Evolutionary conservation across 208 protist genomes (phyloP).

Genomic region (Borovskyia barvae): DNA sequence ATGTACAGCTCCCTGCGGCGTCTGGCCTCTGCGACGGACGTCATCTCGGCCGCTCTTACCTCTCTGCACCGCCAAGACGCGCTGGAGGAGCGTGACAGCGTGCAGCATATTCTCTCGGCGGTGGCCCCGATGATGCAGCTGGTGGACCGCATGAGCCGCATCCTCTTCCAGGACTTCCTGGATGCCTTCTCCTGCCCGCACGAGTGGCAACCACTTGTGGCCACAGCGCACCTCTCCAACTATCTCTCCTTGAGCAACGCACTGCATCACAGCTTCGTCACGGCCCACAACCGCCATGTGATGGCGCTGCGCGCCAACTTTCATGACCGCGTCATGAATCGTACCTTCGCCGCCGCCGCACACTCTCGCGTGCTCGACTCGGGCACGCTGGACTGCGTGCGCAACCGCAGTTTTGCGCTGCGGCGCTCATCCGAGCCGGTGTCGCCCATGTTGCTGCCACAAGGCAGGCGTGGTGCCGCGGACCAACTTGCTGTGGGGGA

Average conservation of each 20-base stretch:
- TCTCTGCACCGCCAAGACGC: neutral
- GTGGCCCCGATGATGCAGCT: slow-evolving; percentile 27
- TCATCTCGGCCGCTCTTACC: slow-evolving; percentile 26
- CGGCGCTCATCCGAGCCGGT: too few relatives aligned
- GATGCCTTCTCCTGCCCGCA: slow-evolving; percentile 36
- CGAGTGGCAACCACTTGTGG: slow-evolving; percentile 21
- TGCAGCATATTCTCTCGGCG: slow-evolving; percentile 7
- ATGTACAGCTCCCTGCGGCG: slow-evolving; percentile 56
- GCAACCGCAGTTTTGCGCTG: slow-evolving; percentile 2
- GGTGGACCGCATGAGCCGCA: slow-evolving; percentile 25
- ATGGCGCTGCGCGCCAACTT: slow-evolving; percentile 32
- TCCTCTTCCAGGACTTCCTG: slow-evolving; percentile 52
- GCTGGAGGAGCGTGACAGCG: neutral
- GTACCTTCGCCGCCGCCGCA: slow-evolving; percentile 18
- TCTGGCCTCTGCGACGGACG: slow-evolving; percentile 44
- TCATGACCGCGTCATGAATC: slow-evolving; percentile 21
- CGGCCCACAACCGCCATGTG: slow-evolving; percentile 30
- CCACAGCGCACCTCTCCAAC: slow-evolving; percentile 35
- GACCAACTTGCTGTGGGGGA: too few relatives aligned
- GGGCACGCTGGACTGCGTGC: slow-evolving; percentile 5
- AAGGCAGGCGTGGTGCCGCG: too few relatives aligned
- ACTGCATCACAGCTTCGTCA: slow-evolving; percentile 30
- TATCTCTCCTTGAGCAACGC: slow-evolving; percentile 33
- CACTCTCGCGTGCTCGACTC: slow-evolving; percentile 1
- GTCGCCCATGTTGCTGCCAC: too few relatives aligned